phyloP scores from a whole-genome alignment of 805 yeast genomes.

The Yamadazyma tumulicola region DNA sequence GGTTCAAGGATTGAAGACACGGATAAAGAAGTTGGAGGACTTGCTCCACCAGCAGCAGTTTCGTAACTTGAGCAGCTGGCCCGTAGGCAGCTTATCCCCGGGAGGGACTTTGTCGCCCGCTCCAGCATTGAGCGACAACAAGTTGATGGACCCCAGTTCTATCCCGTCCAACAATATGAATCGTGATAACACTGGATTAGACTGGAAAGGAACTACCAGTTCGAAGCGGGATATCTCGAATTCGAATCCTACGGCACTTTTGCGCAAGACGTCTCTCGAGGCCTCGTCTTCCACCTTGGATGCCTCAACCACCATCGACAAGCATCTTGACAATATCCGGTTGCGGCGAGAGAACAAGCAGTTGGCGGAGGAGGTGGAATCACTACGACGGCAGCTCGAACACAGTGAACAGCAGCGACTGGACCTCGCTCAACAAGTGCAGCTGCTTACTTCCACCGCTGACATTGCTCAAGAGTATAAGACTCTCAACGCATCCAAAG shows the following conservation, averaged over 20 bases:
- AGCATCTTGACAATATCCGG: slow-evolving; percentile 40
- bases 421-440: slow-evolving; percentile 4
- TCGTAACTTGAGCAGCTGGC: slow-evolving; percentile 49
- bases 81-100: slow-evolving; percentile 22
- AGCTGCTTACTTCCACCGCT: background rate
- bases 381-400: slow-evolving; percentile 1
- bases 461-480: slow-evolving; percentile 6
- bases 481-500: slow-evolving; percentile 8
- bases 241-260: slow-evolving; percentile 25
- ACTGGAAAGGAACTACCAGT: background rate
- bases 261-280: slow-evolving; percentile 18
- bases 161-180: slow-evolving; percentile 1
- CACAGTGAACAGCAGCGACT: background rate
- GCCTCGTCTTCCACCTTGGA: slow-evolving; percentile 24
- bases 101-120: background rate
- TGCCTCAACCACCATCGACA: slow-evolving; percentile 37
- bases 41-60: slow-evolving; percentile 71
- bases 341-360: slow-evolving; percentile 29
- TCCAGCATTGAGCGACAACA: background rate
- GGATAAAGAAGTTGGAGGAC: slow-evolving; percentile 76
- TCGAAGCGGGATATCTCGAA: background rate
- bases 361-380: slow-evolving; percentile 7
- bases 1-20: slow-evolving; percentile 60
- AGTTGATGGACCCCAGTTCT: background rate
- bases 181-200: background rate